phyloP scores from a whole-genome alignment of 176 grass and related monocot species.

The Puya raimondii region DNA sequence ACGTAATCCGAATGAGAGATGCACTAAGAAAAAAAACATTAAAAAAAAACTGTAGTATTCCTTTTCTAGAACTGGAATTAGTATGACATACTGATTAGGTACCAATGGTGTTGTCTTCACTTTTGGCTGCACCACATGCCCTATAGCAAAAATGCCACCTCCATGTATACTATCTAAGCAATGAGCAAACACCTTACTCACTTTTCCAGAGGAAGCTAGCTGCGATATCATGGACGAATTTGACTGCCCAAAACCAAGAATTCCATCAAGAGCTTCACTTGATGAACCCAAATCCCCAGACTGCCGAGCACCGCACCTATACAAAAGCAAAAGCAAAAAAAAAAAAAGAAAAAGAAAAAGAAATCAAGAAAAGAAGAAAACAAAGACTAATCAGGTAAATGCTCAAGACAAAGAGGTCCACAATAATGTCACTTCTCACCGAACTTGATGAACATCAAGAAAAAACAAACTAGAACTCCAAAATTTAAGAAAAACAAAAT shows the following conservation, averaged over 20 bases:
- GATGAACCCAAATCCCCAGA: slow-evolving; percentile 75
- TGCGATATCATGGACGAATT: slow-evolving; percentile 78
- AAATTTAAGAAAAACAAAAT: no score
- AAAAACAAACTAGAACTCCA: no score
- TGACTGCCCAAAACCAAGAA: slow-evolving; percentile 87
- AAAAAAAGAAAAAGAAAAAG: neutral
- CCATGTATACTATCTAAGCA: slow-evolving; percentile 76
- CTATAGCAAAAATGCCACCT: slow-evolving; percentile 86
- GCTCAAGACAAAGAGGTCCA: neutral
- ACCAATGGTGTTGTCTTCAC: slow-evolving; percentile 80
- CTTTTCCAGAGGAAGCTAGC: slow-evolving; percentile 58
- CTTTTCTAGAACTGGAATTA: neutral
- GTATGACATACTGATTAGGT: slow-evolving; percentile 45
- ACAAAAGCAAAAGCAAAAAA: neutral
- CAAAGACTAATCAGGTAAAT: neutral
- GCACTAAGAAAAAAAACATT: neutral
- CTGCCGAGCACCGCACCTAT: slow-evolving; percentile 76
- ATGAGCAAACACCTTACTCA: slow-evolving; percentile 72
- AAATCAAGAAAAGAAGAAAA: neutral
- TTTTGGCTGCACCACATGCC: slow-evolving; percentile 81
- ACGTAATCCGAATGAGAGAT: no score
- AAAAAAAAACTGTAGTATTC: neutral
- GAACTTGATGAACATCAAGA: no score
- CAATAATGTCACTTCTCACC: neutral
- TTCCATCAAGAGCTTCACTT: slow-evolving; percentile 72